Conservation (phyloP, 208 protist species). For the Trypanosoma avium region DNA sequence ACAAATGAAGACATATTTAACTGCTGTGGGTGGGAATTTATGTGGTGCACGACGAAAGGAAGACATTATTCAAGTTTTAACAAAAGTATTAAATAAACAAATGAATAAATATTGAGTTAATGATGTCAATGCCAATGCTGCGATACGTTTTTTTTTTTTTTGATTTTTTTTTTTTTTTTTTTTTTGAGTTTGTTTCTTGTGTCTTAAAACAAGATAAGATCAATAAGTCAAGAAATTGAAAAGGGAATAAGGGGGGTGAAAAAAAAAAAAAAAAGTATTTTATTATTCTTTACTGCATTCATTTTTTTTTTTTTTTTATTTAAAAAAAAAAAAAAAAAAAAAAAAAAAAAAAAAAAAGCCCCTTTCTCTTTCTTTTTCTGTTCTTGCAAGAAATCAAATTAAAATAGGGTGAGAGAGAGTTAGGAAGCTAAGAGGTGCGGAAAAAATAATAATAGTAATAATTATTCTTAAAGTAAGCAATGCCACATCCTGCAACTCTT, state of each 20-base stretch:
- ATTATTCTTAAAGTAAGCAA: too few relatives aligned
- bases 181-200: neutral
- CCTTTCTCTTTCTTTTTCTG: neutral
- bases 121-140: too few relatives aligned
- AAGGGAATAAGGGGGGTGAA: constrained; percentile 7
- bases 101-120: too few relatives aligned
- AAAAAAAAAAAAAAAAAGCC: neutral
- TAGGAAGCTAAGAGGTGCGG: too few relatives aligned
- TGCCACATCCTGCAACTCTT: constrained; percentile 10
- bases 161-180: neutral
- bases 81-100: constrained; percentile 3
- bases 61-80: constrained; percentile 30
- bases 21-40: constrained; percentile 1
- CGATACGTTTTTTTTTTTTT: neutral
- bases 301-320: constrained; percentile 7
- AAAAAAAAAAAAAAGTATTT: constrained; percentile 3
- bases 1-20: constrained; percentile 48
- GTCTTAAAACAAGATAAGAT: too few relatives aligned
- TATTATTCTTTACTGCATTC: neutral
- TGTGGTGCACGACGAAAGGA: constrained; percentile 30
- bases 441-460: too few relatives aligned
- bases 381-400: too few relatives aligned
- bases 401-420: too few relatives aligned
- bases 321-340: constrained; percentile 11
- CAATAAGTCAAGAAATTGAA: neutral